phyloP scores from a whole-genome alignment of 2,329 filamentous ascomycete genomes.

The Tolypocladium sp. region DNA sequence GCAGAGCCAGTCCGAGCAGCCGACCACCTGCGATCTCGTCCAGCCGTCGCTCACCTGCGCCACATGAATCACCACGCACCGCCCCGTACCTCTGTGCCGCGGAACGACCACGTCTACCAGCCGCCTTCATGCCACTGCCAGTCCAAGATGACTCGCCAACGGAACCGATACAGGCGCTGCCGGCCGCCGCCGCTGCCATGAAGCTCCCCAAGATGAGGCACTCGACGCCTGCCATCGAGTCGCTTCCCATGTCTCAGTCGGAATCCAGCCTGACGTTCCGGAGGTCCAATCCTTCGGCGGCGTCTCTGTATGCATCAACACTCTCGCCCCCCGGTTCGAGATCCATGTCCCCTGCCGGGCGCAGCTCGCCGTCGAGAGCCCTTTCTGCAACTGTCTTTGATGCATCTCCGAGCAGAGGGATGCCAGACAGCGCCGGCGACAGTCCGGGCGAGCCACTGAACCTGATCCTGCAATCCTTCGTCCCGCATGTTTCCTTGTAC shows the following conservation, averaged over 20 bases:
- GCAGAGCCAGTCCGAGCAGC: not conserved
- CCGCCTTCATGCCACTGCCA: constrained; percentile 57
- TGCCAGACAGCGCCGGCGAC: constrained; percentile 33
- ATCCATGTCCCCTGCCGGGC: constrained; percentile 56
- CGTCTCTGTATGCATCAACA: constrained; percentile 56
- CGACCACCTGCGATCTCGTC: not conserved
- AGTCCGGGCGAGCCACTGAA: constrained; percentile 46
- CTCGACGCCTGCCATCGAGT: constrained; percentile 40
- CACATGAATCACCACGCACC: constrained; percentile 9
- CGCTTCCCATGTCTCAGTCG: constrained; percentile 37
- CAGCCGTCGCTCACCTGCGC: not conserved
- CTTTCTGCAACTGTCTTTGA: constrained; percentile 52
- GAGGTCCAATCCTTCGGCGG: constrained; percentile 45
- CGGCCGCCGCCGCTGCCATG: constrained; percentile 51
- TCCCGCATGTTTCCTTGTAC: constrained; percentile 80
- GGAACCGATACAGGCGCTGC: constrained; percentile 61
- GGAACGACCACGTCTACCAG: constrained; percentile 6
- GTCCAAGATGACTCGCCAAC: constrained; percentile 54
- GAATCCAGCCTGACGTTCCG: constrained; percentile 46
- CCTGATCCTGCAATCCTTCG: constrained; percentile 75
- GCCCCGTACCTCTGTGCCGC: not conserved
- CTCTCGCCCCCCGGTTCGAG: constrained; percentile 60
- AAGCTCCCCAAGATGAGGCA: constrained; percentile 54
- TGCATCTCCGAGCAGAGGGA: constrained; percentile 30
- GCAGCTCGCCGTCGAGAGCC: constrained; percentile 46